phyloP scores from a whole-genome alignment of 352 stramenopile species.

The Paralagenidium karlingii region DNA sequence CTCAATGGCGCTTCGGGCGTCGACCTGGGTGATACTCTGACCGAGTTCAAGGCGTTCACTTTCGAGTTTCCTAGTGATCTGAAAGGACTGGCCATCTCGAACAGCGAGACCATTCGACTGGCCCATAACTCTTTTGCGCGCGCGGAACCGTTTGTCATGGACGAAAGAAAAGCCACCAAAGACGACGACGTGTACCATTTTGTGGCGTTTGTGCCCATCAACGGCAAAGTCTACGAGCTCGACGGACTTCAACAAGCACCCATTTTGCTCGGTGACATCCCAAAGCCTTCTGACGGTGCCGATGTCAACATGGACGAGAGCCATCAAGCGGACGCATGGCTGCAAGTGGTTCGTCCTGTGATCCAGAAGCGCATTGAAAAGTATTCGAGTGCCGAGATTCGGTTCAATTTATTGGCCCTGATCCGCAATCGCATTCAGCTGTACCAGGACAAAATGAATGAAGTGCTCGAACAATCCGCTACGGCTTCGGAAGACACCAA shows the following conservation, averaged over 20 bases:
- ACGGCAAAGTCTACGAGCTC: conserved; percentile 91
- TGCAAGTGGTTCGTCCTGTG: conserved; percentile 79
- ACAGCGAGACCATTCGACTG: conserved; percentile 74
- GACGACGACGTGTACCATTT: conserved; percentile 96
- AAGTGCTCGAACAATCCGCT: conserved; percentile 16
- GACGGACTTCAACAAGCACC: conserved; percentile 89
- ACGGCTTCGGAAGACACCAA: conserved; percentile 15
- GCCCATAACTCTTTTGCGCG: conserved; percentile 77
- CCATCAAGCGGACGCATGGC: conserved; percentile 63
- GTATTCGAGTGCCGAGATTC: conserved; percentile 86
- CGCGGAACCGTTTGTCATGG: conserved; percentile 68
- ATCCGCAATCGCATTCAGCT: conserved; percentile 70
- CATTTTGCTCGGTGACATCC: conserved; percentile 68
- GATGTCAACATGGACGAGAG: too few relatives aligned
- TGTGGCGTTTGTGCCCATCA: conserved; percentile 89
- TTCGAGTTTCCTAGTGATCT: conserved; percentile 62
- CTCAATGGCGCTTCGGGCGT: conserved; percentile 35
- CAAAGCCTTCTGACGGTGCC: conserved; percentile 3
- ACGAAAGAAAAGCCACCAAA: conserved; percentile 52
- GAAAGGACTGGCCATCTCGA: conserved; percentile 78
- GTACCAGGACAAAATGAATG: conserved; percentile 26
- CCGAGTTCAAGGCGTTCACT: conserved; percentile 75
- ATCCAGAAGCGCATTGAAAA: conserved; percentile 91
- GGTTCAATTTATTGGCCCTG: conserved; percentile 95
- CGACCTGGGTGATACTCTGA: conserved; percentile 44